These are phyloP conservation scores for Cystofilobasidium capitatum DNA, from an alignment of 768 basidiomycete genomes.

Conservation along the genomic window DNA sequence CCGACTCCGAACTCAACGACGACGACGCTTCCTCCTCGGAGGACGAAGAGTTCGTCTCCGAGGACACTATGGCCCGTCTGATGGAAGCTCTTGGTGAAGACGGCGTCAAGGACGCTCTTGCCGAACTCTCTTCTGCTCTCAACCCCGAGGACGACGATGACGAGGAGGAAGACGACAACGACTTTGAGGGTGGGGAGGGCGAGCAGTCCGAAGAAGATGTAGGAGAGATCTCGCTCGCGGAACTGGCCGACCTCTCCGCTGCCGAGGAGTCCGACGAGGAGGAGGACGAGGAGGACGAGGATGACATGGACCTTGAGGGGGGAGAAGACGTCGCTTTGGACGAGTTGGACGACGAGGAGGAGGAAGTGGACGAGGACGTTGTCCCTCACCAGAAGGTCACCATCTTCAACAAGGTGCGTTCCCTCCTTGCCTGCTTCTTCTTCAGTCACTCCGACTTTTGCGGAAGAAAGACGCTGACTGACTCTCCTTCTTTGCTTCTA, in stretches of 20 bases:
- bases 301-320: constrained; percentile 39
- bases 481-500: constrained; percentile 53
- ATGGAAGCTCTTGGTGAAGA: constrained; percentile 26
- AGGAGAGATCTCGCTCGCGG: background rate
- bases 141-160: constrained; percentile 1
- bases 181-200: constrained; percentile 16
- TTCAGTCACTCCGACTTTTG: background rate
- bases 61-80: constrained; percentile 21
- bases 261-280: constrained; percentile 15
- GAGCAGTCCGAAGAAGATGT: constrained; percentile 4
- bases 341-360: constrained; percentile 48
- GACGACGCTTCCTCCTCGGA: constrained; percentile 8
- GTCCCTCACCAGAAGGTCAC: constrained; percentile 73
- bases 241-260: background rate
- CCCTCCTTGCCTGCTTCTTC: background rate
- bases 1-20: constrained; percentile 1
- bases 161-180: constrained; percentile 26
- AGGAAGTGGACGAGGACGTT: constrained; percentile 59
- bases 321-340: constrained; percentile 53
- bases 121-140: constrained; percentile 7
- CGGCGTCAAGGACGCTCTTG: constrained; percentile 25
- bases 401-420: constrained; percentile 65
- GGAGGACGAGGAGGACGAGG: constrained; percentile 32
- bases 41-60: constrained; percentile 17
- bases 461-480: constrained; percentile 29